Evolutionary conservation across 345 rosid genomes (phyloP).

Genomic region (Linum usitatissimum): DNA sequence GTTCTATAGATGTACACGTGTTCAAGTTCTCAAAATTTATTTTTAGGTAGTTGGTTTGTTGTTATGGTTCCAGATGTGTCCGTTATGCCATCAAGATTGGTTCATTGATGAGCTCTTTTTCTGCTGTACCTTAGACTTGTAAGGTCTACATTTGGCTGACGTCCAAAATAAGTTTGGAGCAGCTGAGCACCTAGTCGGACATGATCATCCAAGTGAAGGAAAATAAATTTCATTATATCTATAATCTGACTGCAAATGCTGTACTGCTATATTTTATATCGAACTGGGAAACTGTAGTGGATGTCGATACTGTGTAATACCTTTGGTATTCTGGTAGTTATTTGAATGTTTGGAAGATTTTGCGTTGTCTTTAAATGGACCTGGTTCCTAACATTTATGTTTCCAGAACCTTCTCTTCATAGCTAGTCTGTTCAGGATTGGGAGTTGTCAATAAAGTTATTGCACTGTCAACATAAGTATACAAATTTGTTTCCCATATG

Average conservation of each 20-base stretch:
- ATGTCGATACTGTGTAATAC: too few relatives aligned
- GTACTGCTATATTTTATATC: too few relatives aligned
- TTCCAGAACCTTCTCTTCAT: not conserved
- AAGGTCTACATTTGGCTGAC: not conserved
- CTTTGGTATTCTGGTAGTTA: too few relatives aligned
- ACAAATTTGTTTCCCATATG: too few relatives aligned
- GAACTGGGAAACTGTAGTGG: too few relatives aligned
- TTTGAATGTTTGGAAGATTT: too few relatives aligned
- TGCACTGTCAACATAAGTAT: too few relatives aligned
- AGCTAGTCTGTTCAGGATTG: not conserved
- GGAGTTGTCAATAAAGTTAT: not conserved
- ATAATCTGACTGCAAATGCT: too few relatives aligned
- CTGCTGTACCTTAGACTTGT: not conserved
- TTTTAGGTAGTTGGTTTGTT: not conserved
- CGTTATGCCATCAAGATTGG: not conserved
- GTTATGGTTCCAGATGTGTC: not conserved
- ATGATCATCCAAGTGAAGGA: not conserved
- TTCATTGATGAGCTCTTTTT: not conserved
- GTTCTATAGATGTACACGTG: constrained; percentile 2
- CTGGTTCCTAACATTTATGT: not conserved
- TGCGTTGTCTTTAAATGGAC: not conserved
- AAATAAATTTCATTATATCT: not conserved
- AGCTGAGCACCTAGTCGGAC: not conserved
- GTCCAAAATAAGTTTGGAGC: not conserved
- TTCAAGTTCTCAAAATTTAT: not conserved